Percentiles rank a stretch among this genome's conserved stretches.
These are phyloP conservation scores for Neoscytalidium dimidiatum DNA, from an alignment of 2,329 filamentous ascomycete genomes.

Conservation along the genomic window DNA sequence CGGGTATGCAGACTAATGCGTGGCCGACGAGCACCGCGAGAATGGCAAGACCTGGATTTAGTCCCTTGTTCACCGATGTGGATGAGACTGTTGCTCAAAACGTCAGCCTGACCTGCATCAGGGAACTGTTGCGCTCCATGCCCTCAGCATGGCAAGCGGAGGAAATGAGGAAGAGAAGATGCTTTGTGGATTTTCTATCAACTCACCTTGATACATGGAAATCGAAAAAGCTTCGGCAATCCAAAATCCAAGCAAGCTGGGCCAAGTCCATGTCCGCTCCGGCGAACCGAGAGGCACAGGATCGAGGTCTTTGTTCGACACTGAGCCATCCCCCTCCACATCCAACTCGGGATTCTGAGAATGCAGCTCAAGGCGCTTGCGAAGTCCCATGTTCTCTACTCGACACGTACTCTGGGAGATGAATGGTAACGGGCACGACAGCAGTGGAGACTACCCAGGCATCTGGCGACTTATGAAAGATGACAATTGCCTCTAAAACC, in stretches of 20 bases:
- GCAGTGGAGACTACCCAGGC: background rate
- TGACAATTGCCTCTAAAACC: background rate
- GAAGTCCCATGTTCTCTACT: conserved; percentile 20
- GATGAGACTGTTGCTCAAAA: conserved; percentile 19
- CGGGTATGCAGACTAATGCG: conserved; percentile 23
- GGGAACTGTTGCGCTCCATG: background rate
- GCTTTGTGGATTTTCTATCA: too few species aligned
- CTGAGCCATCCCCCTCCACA: background rate
- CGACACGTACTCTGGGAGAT: background rate
- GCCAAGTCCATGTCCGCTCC: conserved; percentile 26
- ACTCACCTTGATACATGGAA: conserved; percentile 24
- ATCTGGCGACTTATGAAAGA: background rate
- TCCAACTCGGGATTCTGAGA: conserved; percentile 14
- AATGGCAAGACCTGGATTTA: conserved; percentile 26
- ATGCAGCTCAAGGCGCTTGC: conserved; percentile 20
- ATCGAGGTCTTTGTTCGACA: conserved; percentile 23
- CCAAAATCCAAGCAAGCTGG: conserved; percentile 26
- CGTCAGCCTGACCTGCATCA: background rate
- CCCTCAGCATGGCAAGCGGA: too few species aligned
- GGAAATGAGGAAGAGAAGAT: too few species aligned
- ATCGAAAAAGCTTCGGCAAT: conserved; percentile 26
- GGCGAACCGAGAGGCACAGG: conserved; percentile 23
- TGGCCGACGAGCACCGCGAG: conserved; percentile 25
- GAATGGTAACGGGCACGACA: background rate
- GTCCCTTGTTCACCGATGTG: conserved; percentile 24